Base-by-base conservation (phyloP, 2,329 filamentous ascomycete species). In the Akanthomyces lecanii region DNA sequence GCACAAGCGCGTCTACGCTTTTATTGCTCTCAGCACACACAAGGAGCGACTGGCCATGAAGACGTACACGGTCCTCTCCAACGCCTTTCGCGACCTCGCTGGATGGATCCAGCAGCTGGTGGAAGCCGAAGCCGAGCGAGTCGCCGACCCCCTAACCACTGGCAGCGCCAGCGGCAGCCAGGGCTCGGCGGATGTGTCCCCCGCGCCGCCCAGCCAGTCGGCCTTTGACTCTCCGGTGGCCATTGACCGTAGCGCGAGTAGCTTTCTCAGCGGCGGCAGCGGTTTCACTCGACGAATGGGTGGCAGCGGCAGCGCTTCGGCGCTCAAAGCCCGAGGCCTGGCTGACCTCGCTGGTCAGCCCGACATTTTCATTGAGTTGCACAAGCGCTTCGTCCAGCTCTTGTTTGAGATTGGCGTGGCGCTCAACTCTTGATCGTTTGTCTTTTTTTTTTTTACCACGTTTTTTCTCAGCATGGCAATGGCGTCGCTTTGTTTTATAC, bases 291-390 rank as follows among this genome's bases (percentile, higher is more conserved):
- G 85, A 64, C 79, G 85, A 36, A 85, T 85, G 79, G 83, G 82
- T 33, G 80, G 79, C 55, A 82, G 81, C 0, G 84, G 82, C 21
- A 80, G 82, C 51, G 82, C 82, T 38, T 80, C 85, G 36, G 78
- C 81, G 25, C 78, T 83, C 48, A 85, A 83, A 67, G 81, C 85
- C 45, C 81, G 85, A 47, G 86, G 87, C 3, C 75, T 89, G 55
- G 85, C 87, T 0, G 87, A 89, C 73, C 77, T 89, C 47, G 84
- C 88, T 33, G 87, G 87, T 23, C 77, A 85, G 67, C 85, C 87
- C 5, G 86, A 89, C 70, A 87, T 89, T 69, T 89, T 89, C 67
- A 83, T 89, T 62, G 83, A 88, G 75, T 74, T 89, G 65, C 87
- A 89, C 71, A 77, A 80, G 45, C 80, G 81, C 66, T 89, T 89